Conservation (phyloP, 768 basidiomycete genomes). For the Termitomyces sp. region DNA sequence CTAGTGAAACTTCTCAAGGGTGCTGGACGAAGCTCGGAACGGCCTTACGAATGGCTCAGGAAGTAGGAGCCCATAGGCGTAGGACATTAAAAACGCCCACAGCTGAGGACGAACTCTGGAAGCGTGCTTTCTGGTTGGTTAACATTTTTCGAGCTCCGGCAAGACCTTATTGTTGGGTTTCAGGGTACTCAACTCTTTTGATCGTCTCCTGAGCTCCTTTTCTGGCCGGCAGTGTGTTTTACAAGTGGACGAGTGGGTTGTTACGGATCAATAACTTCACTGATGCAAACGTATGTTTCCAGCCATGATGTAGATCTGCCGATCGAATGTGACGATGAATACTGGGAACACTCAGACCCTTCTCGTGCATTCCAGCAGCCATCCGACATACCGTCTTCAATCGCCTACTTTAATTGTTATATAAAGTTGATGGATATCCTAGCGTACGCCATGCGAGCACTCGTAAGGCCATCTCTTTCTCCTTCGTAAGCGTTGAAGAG, state of each 20-base stretch:
- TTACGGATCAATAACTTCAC: not conserved
- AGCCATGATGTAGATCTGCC: slow-evolving; percentile 74
- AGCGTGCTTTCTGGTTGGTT: slow-evolving; percentile 58
- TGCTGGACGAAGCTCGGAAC: slow-evolving; percentile 64
- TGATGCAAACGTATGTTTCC: not conserved
- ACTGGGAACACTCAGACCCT: slow-evolving; percentile 56
- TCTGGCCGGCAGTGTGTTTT: slow-evolving; percentile 71
- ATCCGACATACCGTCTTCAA: slow-evolving; percentile 44
- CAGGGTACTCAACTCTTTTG: slow-evolving; percentile 50
- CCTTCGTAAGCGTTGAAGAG: not conserved
- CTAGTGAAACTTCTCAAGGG: slow-evolving; percentile 46
- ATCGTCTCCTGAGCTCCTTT: slow-evolving; percentile 41
- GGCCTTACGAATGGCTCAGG: slow-evolving; percentile 69
- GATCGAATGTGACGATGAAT: slow-evolving; percentile 64
- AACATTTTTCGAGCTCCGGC: not conserved
- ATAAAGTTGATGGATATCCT: slow-evolving; percentile 59
- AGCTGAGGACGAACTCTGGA: slow-evolving; percentile 71
- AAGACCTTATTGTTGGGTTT: not conserved
- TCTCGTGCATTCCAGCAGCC: slow-evolving; percentile 63
- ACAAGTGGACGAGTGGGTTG: slow-evolving; percentile 71
- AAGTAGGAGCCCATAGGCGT: slow-evolving; percentile 67
- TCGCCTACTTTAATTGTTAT: slow-evolving; percentile 54
- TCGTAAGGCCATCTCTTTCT: slow-evolving; percentile 35
- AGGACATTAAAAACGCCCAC: slow-evolving; percentile 29
- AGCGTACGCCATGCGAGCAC: slow-evolving; percentile 54